phyloP scores from a whole-genome alignment of 1,284 basidiomycete species.

The Lentinula novae-zelandiae region DNA sequence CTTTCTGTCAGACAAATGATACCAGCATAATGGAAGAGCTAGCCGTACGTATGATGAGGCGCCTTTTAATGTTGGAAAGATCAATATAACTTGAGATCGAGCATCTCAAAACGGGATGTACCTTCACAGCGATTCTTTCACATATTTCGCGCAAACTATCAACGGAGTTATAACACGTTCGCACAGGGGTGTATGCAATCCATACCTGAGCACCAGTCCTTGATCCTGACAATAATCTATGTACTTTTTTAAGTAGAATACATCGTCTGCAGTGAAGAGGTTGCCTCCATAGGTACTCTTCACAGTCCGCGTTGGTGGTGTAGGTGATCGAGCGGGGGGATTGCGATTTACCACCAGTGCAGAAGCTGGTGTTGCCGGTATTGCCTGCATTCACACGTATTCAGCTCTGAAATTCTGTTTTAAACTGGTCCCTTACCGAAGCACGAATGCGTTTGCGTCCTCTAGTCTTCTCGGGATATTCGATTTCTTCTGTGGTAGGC shows the following conservation, averaged over 20 bases:
- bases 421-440: constrained; percentile 35
- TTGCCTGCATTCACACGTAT: constrained; percentile 6
- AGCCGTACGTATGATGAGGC: constrained; percentile 78
- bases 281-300: constrained; percentile 85
- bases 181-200: not conserved
- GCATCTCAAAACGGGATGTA: constrained; percentile 22
- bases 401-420: not conserved
- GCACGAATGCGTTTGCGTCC: constrained; percentile 63
- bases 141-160: constrained; percentile 76
- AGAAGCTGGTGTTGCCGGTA: constrained; percentile 58
- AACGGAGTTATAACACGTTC: not conserved
- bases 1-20: constrained; percentile 5
- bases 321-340: constrained; percentile 71
- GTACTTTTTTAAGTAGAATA: constrained; percentile 75
- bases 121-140: constrained; percentile 77
- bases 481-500: constrained; percentile 16
- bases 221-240: constrained; percentile 84
- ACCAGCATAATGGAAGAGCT: not conserved
- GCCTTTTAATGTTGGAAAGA: constrained; percentile 41
- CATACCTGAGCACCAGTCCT: constrained; percentile 70
- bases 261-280: constrained; percentile 75
- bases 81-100: constrained; percentile 4
- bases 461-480: constrained; percentile 31
- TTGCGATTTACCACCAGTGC: constrained; percentile 62
- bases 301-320: constrained; percentile 74